phyloP scores from a whole-genome alignment of 768 basidiomycete species.

The Crucibulum laeve region DNA sequence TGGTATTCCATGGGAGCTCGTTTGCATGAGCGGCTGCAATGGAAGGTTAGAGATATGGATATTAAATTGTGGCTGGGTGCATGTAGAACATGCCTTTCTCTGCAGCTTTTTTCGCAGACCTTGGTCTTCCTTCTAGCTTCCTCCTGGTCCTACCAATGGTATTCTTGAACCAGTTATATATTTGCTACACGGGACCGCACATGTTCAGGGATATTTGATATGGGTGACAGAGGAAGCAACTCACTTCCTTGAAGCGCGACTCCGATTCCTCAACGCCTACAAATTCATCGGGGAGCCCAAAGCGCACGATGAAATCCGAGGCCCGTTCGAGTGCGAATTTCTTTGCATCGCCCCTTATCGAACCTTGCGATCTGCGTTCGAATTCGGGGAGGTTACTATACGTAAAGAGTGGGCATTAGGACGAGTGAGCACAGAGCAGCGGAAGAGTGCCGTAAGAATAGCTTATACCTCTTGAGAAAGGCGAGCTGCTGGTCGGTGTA shows the following conservation, averaged over 20 bases:
- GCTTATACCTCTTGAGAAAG: slow-evolving; percentile 47
- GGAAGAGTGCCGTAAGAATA: background rate
- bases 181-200: slow-evolving; percentile 57
- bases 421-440: background rate
- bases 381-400: slow-evolving; percentile 48
- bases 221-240: slow-evolving; percentile 8
- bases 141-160: slow-evolving; percentile 58
- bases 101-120: slow-evolving; percentile 45
- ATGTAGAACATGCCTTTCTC: slow-evolving; percentile 39
- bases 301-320: slow-evolving; percentile 53
- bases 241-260: slow-evolving; percentile 57
- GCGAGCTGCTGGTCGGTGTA: slow-evolving; percentile 61
- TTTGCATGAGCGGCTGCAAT: slow-evolving; percentile 12
- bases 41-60: background rate
- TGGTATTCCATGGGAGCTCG: slow-evolving; percentile 27
- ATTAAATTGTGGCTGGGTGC: slow-evolving; percentile 4
- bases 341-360: slow-evolving; percentile 64
- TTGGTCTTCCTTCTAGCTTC: slow-evolving; percentile 51
- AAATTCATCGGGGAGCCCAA: slow-evolving; percentile 54
- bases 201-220: slow-evolving; percentile 9
- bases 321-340: slow-evolving; percentile 64
- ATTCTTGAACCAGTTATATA: slow-evolving; percentile 75
- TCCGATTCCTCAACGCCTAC: slow-evolving; percentile 54
- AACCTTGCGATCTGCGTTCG: slow-evolving; percentile 53
- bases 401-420: slow-evolving; percentile 5